Evolutionary conservation across 345 rosid species (phyloP).

Genomic region (Eucalyptus tenuipes): DNA sequence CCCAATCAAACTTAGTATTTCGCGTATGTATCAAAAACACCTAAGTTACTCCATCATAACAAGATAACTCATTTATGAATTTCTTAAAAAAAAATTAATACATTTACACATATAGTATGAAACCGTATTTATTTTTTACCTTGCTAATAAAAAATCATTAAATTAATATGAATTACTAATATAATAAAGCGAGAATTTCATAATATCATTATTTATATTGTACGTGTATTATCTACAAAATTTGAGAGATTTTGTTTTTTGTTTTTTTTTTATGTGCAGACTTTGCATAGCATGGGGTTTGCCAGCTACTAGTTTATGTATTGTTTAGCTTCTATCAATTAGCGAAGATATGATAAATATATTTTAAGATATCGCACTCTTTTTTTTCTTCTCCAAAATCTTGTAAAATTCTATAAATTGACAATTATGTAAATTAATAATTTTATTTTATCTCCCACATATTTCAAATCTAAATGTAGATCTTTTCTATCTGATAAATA

Average conservation of each 20-base stretch:
- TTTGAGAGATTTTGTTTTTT: not conserved
- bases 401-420: not conserved
- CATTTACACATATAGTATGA: not conserved
- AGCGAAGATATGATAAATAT: too few species aligned
- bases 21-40: not conserved
- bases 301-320: not conserved
- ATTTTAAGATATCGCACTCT: not conserved
- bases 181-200: too few species aligned
- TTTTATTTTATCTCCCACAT: too few species aligned
- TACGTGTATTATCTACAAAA: too few species aligned
- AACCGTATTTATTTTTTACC: too few species aligned
- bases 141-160: not conserved
- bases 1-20: not conserved
- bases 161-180: not conserved
- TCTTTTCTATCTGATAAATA: not conserved
- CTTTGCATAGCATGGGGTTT: not conserved
- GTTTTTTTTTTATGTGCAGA: not conserved
- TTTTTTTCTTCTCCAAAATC: not conserved
- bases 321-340: too few species aligned
- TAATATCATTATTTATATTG: too few species aligned
- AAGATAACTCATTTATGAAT: not conserved
- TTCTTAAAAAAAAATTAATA: not conserved
- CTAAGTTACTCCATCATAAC: not conserved
- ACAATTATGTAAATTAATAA: not conserved
- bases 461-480: not conserved